Percentiles rank a stretch among this genome's conserved stretches.
phyloP scores from a whole-genome alignment of 306 rosid species.

The Citrullus amarus region DNA sequence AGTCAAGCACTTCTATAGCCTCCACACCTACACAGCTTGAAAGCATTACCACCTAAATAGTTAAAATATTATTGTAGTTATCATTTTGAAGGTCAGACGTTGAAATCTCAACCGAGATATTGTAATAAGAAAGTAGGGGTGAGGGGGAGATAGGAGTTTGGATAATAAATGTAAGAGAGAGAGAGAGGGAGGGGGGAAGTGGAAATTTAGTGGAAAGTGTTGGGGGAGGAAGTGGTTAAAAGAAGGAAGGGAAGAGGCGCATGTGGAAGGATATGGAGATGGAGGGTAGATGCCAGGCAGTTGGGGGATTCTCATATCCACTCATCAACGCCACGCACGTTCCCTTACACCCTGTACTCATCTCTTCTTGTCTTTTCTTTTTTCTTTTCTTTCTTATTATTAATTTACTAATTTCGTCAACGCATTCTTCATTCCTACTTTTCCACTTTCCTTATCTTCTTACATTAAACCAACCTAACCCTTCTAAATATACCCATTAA shows the following conservation, averaged over 20 bases:
- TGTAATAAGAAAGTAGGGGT: too few relatives aligned
- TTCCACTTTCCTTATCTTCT: neutral
- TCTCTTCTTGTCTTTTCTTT: neutral
- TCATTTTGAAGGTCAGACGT: too few relatives aligned
- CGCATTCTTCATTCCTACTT: neutral
- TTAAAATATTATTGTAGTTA: too few relatives aligned
- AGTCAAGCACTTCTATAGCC: too few relatives aligned
- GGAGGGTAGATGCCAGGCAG: conserved; percentile 21
- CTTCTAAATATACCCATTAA: too few relatives aligned
- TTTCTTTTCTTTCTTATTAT: too few relatives aligned
- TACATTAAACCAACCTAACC: too few relatives aligned
- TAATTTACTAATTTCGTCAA: neutral
- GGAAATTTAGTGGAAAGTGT: neutral
- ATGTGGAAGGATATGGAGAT: conserved; percentile 21
- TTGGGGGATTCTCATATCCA: conserved; percentile 16
- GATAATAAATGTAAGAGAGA: neutral
- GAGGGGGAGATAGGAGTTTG: neutral
- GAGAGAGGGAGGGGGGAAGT: neutral
- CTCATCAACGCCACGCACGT: conserved; percentile 25
- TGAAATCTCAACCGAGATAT: too few relatives aligned
- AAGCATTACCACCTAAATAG: too few relatives aligned
- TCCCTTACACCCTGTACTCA: neutral
- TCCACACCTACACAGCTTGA: too few relatives aligned
- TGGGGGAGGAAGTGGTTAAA: neutral
- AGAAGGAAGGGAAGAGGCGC: conserved; percentile 4